These are phyloP conservation scores for Alnus rubra DNA, from an alignment of 306 rosid genomes.

Conservation along the genomic window DNA sequence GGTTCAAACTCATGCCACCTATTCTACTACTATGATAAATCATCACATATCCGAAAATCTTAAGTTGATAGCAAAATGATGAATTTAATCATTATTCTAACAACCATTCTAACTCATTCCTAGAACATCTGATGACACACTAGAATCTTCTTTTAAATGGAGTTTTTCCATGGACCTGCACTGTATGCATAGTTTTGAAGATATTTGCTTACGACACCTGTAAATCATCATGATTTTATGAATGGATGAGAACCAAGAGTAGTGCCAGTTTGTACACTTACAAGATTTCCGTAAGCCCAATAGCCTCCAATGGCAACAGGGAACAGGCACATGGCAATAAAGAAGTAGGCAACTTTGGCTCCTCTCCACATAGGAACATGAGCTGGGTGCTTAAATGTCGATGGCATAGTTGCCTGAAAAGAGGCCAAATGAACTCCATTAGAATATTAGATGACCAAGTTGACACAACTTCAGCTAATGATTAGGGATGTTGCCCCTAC, in stretches of 20 bases:
- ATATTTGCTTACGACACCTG: background rate
- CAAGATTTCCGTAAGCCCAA: constrained; percentile 97
- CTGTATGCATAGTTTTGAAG: background rate
- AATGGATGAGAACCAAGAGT: background rate
- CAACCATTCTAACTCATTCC: no score
- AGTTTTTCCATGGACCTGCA: background rate
- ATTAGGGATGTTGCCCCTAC: background rate
- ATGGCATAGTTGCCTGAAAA: constrained; percentile 92
- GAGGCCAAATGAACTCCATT: constrained; percentile 14
- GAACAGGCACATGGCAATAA: constrained; percentile 92
- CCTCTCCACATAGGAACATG: constrained; percentile 99
- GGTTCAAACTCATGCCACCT: background rate
- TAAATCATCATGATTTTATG: background rate
- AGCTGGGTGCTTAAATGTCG: constrained; percentile 98
- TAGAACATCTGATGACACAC: background rate
- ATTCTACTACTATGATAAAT: background rate
- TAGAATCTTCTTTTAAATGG: background rate
- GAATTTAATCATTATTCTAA: no score
- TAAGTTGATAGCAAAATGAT: no score
- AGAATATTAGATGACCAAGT: background rate
- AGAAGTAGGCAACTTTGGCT: constrained; percentile 95
- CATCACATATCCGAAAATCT: background rate
- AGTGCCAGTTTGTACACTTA: constrained; percentile 39
- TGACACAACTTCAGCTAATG: background rate
- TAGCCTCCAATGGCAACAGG: constrained; percentile 96